These are phyloP conservation scores for Aureobasidium lini DNA, from an alignment of 2,329 filamentous ascomycete genomes.

Conservation along the genomic window DNA sequence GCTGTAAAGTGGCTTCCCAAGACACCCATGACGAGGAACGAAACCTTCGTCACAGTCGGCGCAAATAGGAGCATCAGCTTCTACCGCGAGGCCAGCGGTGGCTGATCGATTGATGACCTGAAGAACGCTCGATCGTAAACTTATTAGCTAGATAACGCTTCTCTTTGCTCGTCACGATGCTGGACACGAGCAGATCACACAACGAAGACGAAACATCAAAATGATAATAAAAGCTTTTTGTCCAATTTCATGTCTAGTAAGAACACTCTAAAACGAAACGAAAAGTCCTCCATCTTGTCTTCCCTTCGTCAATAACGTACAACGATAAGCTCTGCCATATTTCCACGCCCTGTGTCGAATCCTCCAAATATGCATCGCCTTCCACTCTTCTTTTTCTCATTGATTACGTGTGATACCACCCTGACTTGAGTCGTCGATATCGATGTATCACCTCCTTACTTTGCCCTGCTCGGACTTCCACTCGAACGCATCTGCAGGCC, in stretches of 20 bases:
- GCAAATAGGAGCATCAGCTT: constrained; percentile 70
- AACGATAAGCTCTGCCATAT: neutral
- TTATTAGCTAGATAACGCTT: neutral
- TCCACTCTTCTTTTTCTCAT: neutral
- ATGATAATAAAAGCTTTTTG: constrained; percentile 2
- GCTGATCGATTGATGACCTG: constrained; percentile 28
- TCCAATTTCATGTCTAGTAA: constrained; percentile 10
- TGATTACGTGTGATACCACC: neutral
- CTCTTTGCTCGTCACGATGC: neutral
- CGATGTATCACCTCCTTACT: neutral
- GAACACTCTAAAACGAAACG: constrained; percentile 7
- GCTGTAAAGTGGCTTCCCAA: constrained; percentile 77
- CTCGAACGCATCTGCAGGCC: constrained; percentile 11
- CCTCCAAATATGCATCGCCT: neutral
- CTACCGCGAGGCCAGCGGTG: constrained; percentile 75
- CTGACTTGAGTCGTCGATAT: neutral
- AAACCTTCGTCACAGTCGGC: constrained; percentile 71
- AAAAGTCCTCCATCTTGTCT: neutral
- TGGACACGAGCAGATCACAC: neutral
- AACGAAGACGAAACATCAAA: neutral
- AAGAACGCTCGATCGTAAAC: no score
- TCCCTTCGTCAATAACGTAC: constrained; percentile 5
- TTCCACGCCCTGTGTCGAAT: neutral
- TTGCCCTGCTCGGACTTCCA: constrained; percentile 10
- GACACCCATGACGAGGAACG: constrained; percentile 46